These are phyloP conservation scores for Fusarium sp. DNA, from an alignment of 2,329 filamentous ascomycete species.

Conservation along the genomic window DNA sequence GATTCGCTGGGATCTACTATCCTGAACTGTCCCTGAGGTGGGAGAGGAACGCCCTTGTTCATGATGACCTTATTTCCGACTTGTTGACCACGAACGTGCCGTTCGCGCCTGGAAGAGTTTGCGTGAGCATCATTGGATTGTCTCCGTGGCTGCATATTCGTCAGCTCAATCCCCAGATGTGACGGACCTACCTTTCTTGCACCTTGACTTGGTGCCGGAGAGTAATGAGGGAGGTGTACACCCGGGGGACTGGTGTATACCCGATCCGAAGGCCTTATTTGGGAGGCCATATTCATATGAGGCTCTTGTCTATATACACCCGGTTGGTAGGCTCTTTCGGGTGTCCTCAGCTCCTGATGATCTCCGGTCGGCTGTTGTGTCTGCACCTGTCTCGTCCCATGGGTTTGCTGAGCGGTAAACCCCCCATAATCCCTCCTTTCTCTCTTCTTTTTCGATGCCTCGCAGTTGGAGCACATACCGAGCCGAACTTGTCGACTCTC, in stretches of 20 bases:
- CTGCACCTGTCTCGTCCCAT: background rate
- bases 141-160: background rate
- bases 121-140: background rate
- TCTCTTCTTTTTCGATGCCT: background rate
- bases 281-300: background rate
- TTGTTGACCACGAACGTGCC: background rate
- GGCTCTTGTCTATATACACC: background rate
- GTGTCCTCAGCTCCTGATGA: background rate
- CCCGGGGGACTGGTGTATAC: background rate
- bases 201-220: background rate
- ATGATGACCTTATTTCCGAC: background rate
- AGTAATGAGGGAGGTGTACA: background rate
- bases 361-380: background rate
- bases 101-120: background rate
- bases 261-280: background rate
- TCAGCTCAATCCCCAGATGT: constrained; percentile 3
- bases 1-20: background rate
- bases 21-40: background rate
- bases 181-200: background rate
- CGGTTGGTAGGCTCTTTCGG: background rate
- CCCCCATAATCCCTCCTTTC: background rate
- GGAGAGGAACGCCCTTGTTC: background rate
- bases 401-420: background rate
- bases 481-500: background rate
- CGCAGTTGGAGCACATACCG: background rate